Evolutionary conservation across 768 basidiomycete genomes (phyloP).

Genomic region (Rhizopogon sp.): DNA sequence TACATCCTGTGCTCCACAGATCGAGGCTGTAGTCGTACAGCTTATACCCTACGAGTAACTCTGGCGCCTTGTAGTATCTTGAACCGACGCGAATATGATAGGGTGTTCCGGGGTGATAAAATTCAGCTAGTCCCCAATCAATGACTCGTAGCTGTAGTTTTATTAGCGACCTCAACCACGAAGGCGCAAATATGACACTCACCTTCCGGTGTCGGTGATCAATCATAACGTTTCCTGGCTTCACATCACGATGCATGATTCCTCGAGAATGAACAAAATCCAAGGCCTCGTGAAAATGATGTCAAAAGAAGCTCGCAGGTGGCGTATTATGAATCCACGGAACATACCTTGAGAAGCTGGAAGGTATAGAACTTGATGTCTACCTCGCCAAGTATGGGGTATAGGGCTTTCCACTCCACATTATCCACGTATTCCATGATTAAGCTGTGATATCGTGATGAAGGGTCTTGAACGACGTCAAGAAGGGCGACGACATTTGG

Average conservation of each 20-base stretch:
- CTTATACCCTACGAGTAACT: conserved; percentile 67
- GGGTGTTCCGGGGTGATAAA: conserved; percentile 65
- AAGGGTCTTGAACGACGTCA: conserved; percentile 66
- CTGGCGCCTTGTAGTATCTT: conserved; percentile 72
- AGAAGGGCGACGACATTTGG: conserved; percentile 63
- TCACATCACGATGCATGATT: conserved; percentile 68
- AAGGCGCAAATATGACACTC: conserved; percentile 10
- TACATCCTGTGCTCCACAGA: conserved; percentile 72
- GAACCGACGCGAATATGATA: conserved; percentile 72
- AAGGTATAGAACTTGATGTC: conserved; percentile 67
- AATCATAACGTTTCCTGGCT: conserved; percentile 72
- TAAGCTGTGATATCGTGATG: conserved; percentile 56
- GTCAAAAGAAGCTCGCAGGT: conserved; percentile 1
- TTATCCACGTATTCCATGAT: conserved; percentile 68
- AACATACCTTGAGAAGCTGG: conserved; percentile 51
- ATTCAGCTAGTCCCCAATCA: conserved; percentile 76
- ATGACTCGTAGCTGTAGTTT: conserved; percentile 48
- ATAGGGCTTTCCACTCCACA: conserved; percentile 60
- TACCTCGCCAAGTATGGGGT: conserved; percentile 51
- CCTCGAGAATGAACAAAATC: conserved; percentile 70
- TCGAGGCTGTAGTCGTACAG: conserved; percentile 69
- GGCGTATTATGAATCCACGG: background rate
- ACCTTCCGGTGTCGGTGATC: conserved; percentile 60
- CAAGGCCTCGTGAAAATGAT: conserved; percentile 35
- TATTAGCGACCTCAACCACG: background rate